Evolutionary conservation across 306 rosid species (phyloP), one percentile per base, ranked within the genome.

Genomic region (Rosa multiflora): DNA sequence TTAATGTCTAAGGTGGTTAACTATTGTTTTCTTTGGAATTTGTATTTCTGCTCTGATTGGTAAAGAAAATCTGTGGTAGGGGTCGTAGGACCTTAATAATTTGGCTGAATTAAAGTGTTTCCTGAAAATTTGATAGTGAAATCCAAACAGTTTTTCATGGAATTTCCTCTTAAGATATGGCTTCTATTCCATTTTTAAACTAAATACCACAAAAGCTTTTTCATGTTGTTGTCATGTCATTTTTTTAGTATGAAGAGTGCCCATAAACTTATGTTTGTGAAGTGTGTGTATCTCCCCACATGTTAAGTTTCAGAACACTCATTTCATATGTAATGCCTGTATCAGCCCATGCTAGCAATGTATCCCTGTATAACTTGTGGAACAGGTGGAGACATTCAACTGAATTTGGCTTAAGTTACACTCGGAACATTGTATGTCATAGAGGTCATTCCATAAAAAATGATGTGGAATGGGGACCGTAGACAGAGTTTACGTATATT

Each of bases 401-500:
- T 51, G 63, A 72, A 18, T 72, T 29, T 23, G 8, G 8, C 37
- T 8, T 37, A 5, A 48, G 29, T 26, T 51, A 17, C 42, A 47
- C 23, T 32, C 53, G 18, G 58, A 46, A 32, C 61, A 44, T 76
- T 63, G 35, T 43, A 14, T 61, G 46, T 17, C 18, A 48, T 64
- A 26, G 46, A 44, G 42, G 18, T 63, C 42, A 15, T 12, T 46
- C 47, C 21, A 17, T 11, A 46, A n/a, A 39, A 32, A 42, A 40
- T 39, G 9, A 82, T 72, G 70, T 26, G 12, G 13, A 39, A 26
- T 14, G 69, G 62, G 26, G 49, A 72, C 29, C 77, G 52, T 4
- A 42, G 81, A 62, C 77, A 59, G 49, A 82, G 85, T 21, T 8
- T 43, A 29, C 61, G 81, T 11, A 20, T 82, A 10, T 0, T 8